Evolutionary conservation across 116 monocot species (phyloP), one percentile per base, ranked within the genome.

Genomic region (Thalassia testudinum): DNA sequence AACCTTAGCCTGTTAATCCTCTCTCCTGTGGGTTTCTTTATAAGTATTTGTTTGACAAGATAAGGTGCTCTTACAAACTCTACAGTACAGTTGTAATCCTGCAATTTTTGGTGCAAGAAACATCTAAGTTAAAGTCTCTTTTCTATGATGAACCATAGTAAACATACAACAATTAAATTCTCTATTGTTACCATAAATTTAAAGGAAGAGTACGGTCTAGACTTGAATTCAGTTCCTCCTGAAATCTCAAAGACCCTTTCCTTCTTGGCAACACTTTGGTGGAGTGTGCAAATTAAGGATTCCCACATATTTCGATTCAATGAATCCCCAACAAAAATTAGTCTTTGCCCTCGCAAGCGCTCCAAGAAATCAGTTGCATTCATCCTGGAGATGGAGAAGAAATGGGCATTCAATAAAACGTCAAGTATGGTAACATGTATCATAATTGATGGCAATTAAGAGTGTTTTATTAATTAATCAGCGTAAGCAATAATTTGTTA

Each of bases 241-340:
- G 81, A 74, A 48, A n/a, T n/a, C n/a, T n/a, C n/a, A n/a, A n/a
- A n/a, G n/a, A n/a, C n/a, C n/a, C n/a, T n/a, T n/a, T n/a, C 72
- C 67, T 77, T 82, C 26, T 77, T 47, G 27, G 49, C 38, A 37
- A 86, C 57, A 53, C 79, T 71, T 37, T 70, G 60, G 1, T 70
- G 92, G 25, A 86, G 79, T 55, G 75, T 82, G 56, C 92, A 92
- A 1, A n/a, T n/a, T n/a, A n/a, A n/a, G n/a, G n/a, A n/a, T n/a
- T n/a, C n/a, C n/a, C n/a, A n/a, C n/a, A n/a, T n/a, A n/a, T n/a
- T n/a, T n/a, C n/a, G n/a, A n/a, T n/a, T n/a, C n/a, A n/a, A n/a
- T n/a, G n/a, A n/a, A 28, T 92, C 92, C 7, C 92, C 92, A 17
- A 82, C 86, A 75, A 92, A 92, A 37, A 86, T 29, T 54, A 92